Base-by-base conservation (phyloP, 148 eudicot species). In the Fagopyrum esculentum region DNA sequence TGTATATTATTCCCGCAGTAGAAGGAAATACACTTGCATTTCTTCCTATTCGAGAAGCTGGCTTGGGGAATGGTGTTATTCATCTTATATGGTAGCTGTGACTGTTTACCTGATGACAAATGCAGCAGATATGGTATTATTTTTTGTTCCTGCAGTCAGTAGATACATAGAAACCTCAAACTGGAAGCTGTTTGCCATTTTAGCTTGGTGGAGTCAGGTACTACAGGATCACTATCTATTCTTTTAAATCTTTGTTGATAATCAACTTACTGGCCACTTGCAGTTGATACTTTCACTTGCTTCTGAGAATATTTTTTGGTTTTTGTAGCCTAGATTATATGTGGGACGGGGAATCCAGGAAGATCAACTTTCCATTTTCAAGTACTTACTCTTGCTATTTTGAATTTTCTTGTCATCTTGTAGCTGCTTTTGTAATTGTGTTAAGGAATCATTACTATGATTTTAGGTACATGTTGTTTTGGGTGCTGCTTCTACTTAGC, bases 321-420 rank as follows among this genome's bases (percentile, higher is more conserved):
- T 73, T 30, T 74, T 81, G 69, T 78, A 95, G 98, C 93, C 98
- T 63, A 86, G 88, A 77, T 80, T 92, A 78, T 95, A 83, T 75
- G 86, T 95, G 66, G 98, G 98, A 47, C 88, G 97, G 73, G 98
- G 98, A 79, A 95, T 95, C 96, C 98, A 95, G 83, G 98, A 91
- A 82, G 87, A 89, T 71, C 98, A 91, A 80, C 75, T 83, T 71
- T 92, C 98, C 57, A 75, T 83, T 73, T 78, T 90, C 77, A 95
- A 92, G 98, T 95, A 89, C 71, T 48, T 77, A 74, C 61, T 85
- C 61, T 63, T 63, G 60, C 71, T 45, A 44, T 83, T 76, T 74
- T 70, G 5, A 45, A 75, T 40, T 63, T 77, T 68, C 74, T 5
- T 69, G 71, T 55, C 40, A 48, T 64, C 43, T 74, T 77, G 30